Evolutionary conservation across 2,329 filamentous ascomycete genomes (phyloP).

Genomic region (Triangularia setosa): DNA sequence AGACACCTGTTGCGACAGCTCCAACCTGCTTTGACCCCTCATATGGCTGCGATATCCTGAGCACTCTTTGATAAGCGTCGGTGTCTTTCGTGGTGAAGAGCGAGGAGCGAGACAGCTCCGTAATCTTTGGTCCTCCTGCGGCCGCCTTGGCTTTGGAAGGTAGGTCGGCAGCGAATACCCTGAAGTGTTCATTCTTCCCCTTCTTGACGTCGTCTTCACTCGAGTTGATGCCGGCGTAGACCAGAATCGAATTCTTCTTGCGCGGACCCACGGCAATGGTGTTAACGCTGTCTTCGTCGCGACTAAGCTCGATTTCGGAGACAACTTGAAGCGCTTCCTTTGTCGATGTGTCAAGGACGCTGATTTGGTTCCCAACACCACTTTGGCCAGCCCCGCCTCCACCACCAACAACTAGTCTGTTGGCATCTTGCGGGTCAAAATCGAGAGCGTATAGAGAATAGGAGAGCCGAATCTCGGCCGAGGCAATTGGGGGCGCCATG

Average conservation of each 20-base stretch:
- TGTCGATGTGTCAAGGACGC: conserved; percentile 66
- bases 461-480: conserved; percentile 63
- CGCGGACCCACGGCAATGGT: conserved; percentile 68
- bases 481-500: conserved; percentile 36
- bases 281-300: conserved; percentile 84
- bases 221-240: conserved; percentile 82
- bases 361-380: conserved; percentile 84
- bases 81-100: conserved; percentile 52
- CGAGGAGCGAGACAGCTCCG: conserved; percentile 49
- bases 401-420: conserved; percentile 75
- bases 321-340: conserved; percentile 60
- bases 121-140: conserved; percentile 38
- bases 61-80: conserved; percentile 55
- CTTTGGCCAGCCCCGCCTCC: conserved; percentile 79
- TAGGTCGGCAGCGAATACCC: conserved; percentile 62
- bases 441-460: conserved; percentile 87
- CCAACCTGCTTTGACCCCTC: conserved; percentile 59
- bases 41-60: conserved; percentile 51
- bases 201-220: conserved; percentile 66
- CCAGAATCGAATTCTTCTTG: conserved; percentile 51
- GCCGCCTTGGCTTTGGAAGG: conserved; percentile 30
- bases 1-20: conserved; percentile 67
- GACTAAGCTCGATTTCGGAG: conserved; percentile 72
- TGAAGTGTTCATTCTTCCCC: conserved; percentile 80
- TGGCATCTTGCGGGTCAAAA: conserved; percentile 77